Percentiles rank a stretch among this genome's conserved stretches.
These are phyloP conservation scores for Gossypium mustelinum DNA, from an alignment of 345 rosid genomes.

Conservation along the genomic window DNA sequence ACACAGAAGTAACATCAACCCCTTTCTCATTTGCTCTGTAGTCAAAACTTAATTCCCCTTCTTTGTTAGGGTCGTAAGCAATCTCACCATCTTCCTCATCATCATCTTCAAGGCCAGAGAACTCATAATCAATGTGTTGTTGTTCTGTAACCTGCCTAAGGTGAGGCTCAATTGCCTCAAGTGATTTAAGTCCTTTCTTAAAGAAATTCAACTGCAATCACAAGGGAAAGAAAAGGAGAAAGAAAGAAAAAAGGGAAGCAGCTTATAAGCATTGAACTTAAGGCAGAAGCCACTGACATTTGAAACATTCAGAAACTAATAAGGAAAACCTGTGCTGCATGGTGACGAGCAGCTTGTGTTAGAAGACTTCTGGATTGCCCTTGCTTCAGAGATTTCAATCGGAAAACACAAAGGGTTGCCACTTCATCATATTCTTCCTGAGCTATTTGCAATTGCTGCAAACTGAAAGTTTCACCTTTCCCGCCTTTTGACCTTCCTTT, in stretches of 20 bases:
- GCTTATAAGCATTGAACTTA: slow-evolving; percentile 11
- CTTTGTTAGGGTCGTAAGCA: slow-evolving; percentile 38
- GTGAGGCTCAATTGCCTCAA: slow-evolving; percentile 68
- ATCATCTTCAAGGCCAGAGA: slow-evolving; percentile 60
- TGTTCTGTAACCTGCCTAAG: slow-evolving; percentile 61
- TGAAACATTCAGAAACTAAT: slow-evolving; percentile 2
- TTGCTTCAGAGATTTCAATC: slow-evolving; percentile 89
- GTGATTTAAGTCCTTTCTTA: slow-evolving; percentile 71
- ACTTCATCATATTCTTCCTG: slow-evolving; percentile 71
- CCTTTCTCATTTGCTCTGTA: slow-evolving; percentile 51
- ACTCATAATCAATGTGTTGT: slow-evolving; percentile 84
- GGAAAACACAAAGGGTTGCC: slow-evolving; percentile 78
- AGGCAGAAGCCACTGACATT: slow-evolving; percentile 5
- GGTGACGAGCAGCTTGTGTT: slow-evolving; percentile 91
- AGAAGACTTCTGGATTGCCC: slow-evolving; percentile 90
- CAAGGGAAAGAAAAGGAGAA: slow-evolving; percentile 18
- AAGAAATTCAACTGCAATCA: slow-evolving; percentile 76
- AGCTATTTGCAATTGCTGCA: slow-evolving; percentile 66
- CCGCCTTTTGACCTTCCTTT: slow-evolving; percentile 71
- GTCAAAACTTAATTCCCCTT: slow-evolving; percentile 79
- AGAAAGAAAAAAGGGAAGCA: neutral
- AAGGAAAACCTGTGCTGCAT: slow-evolving; percentile 84
- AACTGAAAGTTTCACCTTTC: slow-evolving; percentile 54
- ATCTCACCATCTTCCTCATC: slow-evolving; percentile 45
- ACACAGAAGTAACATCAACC: slow-evolving; percentile 41